A percentile compares a stretch with the other conserved stretches of the same genome.
Conservation (phyloP, 2,329 filamentous ascomycete species). For the Alternaria gansuensis region DNA sequence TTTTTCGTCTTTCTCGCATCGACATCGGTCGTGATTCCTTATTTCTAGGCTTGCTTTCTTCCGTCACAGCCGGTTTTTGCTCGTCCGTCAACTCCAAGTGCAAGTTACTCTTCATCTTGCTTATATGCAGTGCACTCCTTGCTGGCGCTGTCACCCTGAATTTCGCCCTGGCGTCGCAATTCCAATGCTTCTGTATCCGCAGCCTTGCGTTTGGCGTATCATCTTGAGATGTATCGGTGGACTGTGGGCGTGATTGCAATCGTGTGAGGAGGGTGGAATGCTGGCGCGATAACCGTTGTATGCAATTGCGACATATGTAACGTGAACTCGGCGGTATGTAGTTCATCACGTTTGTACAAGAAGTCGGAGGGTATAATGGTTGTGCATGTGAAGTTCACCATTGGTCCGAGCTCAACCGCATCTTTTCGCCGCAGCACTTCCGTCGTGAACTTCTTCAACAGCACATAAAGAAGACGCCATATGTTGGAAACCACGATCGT, state of each 20-base stretch:
- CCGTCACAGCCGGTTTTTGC: neutral
- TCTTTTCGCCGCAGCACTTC: constrained; percentile 44
- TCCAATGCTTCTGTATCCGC: constrained; percentile 22
- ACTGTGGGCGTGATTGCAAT: constrained; percentile 9
- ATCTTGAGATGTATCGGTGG: constrained; percentile 15
- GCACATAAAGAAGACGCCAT: neutral
- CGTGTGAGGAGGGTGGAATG: constrained; percentile 7
- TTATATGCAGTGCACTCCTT: constrained; percentile 9
- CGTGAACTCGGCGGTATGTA: constrained; percentile 19
- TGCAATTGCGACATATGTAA: constrained; percentile 36
- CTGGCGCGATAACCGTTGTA: constrained; percentile 18
- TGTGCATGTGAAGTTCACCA: constrained; percentile 19
- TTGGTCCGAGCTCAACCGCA: constrained; percentile 36
- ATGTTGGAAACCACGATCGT: neutral
- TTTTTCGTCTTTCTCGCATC: constrained; percentile 18
- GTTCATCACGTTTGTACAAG: constrained; percentile 19
- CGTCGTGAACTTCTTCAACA: constrained; percentile 21
- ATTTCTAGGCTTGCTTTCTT: neutral
- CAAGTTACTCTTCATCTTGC: constrained; percentile 6
- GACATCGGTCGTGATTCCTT: constrained; percentile 8
- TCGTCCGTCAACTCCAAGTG: constrained; percentile 2
- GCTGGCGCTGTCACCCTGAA: constrained; percentile 7
- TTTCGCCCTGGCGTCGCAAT: constrained; percentile 5
- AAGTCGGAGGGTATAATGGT: neutral
- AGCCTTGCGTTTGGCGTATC: constrained; percentile 12